Evolutionary conservation across 2,329 filamentous ascomycete genomes (phyloP).

Genomic region (Ophiocordyceps unilateralis): DNA sequence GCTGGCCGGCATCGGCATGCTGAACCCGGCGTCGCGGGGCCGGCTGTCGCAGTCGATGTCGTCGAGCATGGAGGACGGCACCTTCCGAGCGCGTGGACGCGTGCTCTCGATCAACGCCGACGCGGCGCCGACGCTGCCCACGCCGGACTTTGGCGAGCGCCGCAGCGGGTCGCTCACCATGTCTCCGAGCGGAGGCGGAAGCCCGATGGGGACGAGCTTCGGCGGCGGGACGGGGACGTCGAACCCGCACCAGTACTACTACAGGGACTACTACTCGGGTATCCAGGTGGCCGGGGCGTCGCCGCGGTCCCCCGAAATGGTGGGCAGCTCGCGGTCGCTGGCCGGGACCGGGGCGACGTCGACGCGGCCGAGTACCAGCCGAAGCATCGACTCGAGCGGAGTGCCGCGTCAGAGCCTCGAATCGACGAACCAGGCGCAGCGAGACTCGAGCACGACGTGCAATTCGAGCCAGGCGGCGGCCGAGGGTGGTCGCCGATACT

Average conservation of each 20-base stretch:
- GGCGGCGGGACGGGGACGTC: slow-evolving; percentile 10
- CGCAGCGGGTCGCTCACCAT: slow-evolving; percentile 50
- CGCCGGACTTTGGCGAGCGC: slow-evolving; percentile 47
- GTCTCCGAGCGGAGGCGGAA: slow-evolving; percentile 25
- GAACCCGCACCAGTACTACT: slow-evolving; percentile 37
- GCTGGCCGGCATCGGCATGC: slow-evolving; percentile 53
- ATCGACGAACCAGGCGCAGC: slow-evolving; percentile 24
- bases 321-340: slow-evolving; percentile 28
- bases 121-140: slow-evolving; percentile 41
- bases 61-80: slow-evolving; percentile 32
- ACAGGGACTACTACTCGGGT: slow-evolving; percentile 34
- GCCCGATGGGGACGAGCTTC: slow-evolving; percentile 10
- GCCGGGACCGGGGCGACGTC: slow-evolving; percentile 20
- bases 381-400: slow-evolving; percentile 38
- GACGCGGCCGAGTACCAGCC: slow-evolving; percentile 39
- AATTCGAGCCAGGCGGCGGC: slow-evolving; percentile 23
- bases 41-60: slow-evolving; percentile 40
- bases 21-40: slow-evolving; percentile 54
- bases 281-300: slow-evolving; percentile 32
- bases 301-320: slow-evolving; percentile 36
- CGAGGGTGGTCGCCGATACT: slow-evolving; percentile 39
- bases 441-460: slow-evolving; percentile 39
- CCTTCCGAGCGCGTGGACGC: slow-evolving; percentile 34
- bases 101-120: slow-evolving; percentile 47
- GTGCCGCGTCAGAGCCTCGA: slow-evolving; percentile 35